phyloP scores from a whole-genome alignment of 345 rosid species.

The Euphorbia tirucalli region DNA sequence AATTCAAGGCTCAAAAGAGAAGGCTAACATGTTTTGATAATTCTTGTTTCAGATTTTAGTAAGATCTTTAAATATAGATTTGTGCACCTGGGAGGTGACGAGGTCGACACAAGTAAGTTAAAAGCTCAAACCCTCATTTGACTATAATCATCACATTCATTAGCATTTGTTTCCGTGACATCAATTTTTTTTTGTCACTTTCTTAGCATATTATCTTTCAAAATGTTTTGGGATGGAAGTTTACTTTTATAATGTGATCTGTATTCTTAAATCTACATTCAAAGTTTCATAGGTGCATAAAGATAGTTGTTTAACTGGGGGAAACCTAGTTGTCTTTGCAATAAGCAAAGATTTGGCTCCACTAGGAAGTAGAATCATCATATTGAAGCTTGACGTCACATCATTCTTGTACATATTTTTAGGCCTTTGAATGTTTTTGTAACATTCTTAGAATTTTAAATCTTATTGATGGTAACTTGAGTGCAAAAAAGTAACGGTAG shows the following conservation, averaged over 20 bases:
- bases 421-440: not conserved
- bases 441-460: not conserved
- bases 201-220: not conserved
- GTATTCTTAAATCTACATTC: not conserved
- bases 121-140: not conserved
- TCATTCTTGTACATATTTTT: not conserved
- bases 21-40: conserved; percentile 8
- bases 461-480: conserved; percentile 3
- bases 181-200: not conserved
- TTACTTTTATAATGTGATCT: no score
- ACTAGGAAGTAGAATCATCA: not conserved
- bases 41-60: conserved; percentile 51
- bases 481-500: not conserved
- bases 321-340: not conserved
- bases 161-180: not conserved
- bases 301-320: not conserved
- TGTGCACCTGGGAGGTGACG: conserved; percentile 84
- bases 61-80: conserved; percentile 71
- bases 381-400: no score
- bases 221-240: not conserved
- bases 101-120: conserved; percentile 63
- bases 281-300: not conserved
- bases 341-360: not conserved
- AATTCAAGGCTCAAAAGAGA: not conserved
- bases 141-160: not conserved